Evolutionary conservation across 768 basidiomycete species (phyloP).

Genomic region (Tricholoma furcatifolium): DNA sequence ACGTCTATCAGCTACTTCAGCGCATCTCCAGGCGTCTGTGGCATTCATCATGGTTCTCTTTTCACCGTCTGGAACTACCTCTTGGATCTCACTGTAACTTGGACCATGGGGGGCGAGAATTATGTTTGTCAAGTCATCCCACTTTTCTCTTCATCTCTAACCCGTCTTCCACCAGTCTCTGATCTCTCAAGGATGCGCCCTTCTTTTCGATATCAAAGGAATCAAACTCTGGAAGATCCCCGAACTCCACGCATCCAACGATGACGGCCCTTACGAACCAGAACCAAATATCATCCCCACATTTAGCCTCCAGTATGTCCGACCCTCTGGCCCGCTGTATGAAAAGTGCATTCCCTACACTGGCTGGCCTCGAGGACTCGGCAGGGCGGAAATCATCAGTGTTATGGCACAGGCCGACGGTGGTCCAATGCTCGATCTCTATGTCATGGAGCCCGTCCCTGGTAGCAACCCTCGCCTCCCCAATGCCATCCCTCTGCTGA

Average conservation of each 20-base stretch:
- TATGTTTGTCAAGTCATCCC: background rate
- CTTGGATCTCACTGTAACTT: constrained; percentile 1
- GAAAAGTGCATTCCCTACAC: constrained; percentile 9
- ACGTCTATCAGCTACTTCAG: constrained; percentile 1
- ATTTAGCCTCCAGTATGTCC: constrained; percentile 5
- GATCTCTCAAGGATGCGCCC: constrained; percentile 7
- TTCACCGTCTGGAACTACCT: constrained; percentile 6
- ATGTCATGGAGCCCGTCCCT: background rate
- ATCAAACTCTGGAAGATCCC: constrained; percentile 6
- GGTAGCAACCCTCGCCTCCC: constrained; percentile 1
- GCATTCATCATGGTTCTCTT: background rate
- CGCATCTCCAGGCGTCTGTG: constrained; percentile 3
- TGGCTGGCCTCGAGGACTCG: background rate
- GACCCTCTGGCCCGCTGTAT: background rate
- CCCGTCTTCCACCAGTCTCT: background rate
- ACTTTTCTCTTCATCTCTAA: background rate
- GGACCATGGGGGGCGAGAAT: constrained; percentile 8
- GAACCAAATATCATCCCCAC: background rate
- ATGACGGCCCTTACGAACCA: constrained; percentile 1
- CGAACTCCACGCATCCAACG: background rate
- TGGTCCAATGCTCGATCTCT: constrained; percentile 5
- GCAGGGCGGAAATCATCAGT: background rate
- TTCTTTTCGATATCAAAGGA: constrained; percentile 5
- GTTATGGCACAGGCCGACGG: constrained; percentile 4
- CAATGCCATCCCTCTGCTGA: background rate